Evolutionary conservation across 78 protist species (phyloP).

Genomic region (Dictyostelium intermedium): DNA sequence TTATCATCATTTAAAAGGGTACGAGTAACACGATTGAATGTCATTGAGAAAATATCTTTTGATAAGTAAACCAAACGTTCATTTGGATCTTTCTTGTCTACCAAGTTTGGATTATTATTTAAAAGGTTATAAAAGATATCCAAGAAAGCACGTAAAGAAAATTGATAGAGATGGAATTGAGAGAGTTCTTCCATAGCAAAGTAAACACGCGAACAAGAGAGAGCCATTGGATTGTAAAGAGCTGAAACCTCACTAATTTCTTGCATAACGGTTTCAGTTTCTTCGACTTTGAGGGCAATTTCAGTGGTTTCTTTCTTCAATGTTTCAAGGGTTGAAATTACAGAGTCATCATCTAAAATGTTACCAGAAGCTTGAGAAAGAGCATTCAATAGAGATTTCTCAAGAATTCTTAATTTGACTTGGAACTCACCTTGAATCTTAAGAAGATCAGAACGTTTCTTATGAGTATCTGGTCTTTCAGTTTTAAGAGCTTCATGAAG

Average conservation of each 20-base stretch:
- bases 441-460: conserved; percentile 89
- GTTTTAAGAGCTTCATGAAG: conserved; percentile 80
- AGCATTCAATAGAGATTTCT: conserved; percentile 91
- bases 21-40: conserved; percentile 75
- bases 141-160: conserved; percentile 92
- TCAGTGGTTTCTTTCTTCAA: conserved; percentile 87
- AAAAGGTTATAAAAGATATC: conserved; percentile 87
- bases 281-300: conserved; percentile 83
- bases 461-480: conserved; percentile 92
- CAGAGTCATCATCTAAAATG: conserved; percentile 94
- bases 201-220: conserved; percentile 86
- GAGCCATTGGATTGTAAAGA: conserved; percentile 88
- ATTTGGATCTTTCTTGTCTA: conserved; percentile 43
- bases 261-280: conserved; percentile 86
- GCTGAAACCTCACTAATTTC: conserved; percentile 76
- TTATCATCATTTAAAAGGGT: conserved; percentile 89
- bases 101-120: conserved; percentile 44
- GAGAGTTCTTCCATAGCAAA: conserved; percentile 90
- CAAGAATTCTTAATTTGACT: conserved; percentile 91
- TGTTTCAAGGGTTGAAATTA: conserved; percentile 92
- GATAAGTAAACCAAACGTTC: conserved; percentile 81
- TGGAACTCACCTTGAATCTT: conserved; percentile 95
- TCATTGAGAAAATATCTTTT: conserved; percentile 63
- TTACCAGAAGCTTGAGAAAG: conserved; percentile 86
- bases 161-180: conserved; percentile 93